A percentile compares a stretch with the other conserved stretches of the same genome.
Conservation (phyloP, 306 rosid species). For the Dryas octopetala region DNA sequence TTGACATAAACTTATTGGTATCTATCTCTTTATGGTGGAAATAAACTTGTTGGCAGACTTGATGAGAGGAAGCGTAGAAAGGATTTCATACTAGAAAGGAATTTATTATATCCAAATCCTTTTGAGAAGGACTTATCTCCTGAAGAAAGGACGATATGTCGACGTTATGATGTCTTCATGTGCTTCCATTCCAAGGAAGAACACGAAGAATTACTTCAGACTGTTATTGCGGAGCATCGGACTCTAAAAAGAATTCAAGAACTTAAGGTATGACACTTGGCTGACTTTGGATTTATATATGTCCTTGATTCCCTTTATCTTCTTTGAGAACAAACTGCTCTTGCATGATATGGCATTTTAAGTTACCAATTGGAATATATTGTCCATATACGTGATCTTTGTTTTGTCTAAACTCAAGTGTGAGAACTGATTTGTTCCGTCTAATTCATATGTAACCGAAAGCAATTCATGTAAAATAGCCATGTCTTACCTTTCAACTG, state of each 20-base stretch:
- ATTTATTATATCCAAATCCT: constrained; percentile 65
- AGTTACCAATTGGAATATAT: constrained; percentile 10
- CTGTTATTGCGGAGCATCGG: constrained; percentile 63
- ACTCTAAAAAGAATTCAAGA: constrained; percentile 70
- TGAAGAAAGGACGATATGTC: constrained; percentile 78
- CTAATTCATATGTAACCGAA: not conserved
- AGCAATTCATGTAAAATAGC: not conserved
- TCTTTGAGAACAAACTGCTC: not conserved
- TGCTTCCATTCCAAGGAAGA: constrained; percentile 86
- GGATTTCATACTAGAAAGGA: constrained; percentile 86
- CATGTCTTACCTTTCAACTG: not conserved
- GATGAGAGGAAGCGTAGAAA: constrained; percentile 93
- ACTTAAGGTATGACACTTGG: constrained; percentile 65
- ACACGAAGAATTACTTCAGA: constrained; percentile 67
- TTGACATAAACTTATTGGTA: no score
- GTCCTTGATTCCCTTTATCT: not conserved
- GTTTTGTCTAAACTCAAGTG: not conserved
- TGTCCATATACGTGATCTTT: not conserved
- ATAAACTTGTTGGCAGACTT: constrained; percentile 56
- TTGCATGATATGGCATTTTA: not conserved
- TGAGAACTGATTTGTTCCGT: not conserved
- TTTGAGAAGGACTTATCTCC: constrained; percentile 72
- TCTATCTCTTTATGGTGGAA: not conserved
- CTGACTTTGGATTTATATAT: not conserved
- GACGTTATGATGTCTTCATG: constrained; percentile 77